Evolutionary conservation across 352 stramenopile species (phyloP).

Genomic region (Globisporangium mamillatum): DNA sequence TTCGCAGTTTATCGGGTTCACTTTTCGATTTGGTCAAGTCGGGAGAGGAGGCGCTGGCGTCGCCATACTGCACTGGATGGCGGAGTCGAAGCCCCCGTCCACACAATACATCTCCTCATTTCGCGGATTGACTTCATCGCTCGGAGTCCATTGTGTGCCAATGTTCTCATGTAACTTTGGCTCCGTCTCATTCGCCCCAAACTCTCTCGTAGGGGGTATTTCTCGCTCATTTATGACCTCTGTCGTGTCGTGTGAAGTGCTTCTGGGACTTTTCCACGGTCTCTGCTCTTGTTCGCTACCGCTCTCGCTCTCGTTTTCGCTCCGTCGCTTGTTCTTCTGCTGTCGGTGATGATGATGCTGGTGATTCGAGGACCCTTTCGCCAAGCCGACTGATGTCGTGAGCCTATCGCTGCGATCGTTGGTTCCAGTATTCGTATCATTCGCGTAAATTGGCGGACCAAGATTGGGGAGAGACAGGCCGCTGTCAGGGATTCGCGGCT

Average conservation of each 20-base stretch:
- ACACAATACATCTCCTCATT: conserved; percentile 5
- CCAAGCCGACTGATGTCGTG: neutral
- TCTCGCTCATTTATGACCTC: neutral
- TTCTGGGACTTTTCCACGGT: conserved; percentile 17
- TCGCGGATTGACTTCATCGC: neutral
- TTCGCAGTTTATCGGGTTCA: neutral
- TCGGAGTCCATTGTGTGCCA: neutral
- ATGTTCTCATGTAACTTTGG: neutral
- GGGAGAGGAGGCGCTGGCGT: conserved; percentile 1
- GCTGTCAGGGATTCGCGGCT: conserved; percentile 8
- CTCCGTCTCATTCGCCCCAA: neutral
- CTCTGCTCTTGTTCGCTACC: neutral
- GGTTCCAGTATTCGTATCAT: neutral
- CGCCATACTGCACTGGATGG: neutral
- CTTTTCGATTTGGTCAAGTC: neutral
- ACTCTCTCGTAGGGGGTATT: neutral
- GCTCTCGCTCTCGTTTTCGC: neutral
- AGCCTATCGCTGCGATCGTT: neutral
- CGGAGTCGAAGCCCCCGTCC: neutral
- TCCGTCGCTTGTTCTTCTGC: conserved; percentile 16
- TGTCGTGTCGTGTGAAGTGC: neutral
- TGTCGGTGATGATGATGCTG: neutral
- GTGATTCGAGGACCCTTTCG: neutral
- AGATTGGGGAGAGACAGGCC: conserved; percentile 5
- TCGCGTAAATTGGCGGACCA: neutral